Evolutionary conservation across 2,329 filamentous ascomycete species (phyloP), one percentile per base, ranked within the genome.

Genomic region (Phyllosticta capitalensis): DNA sequence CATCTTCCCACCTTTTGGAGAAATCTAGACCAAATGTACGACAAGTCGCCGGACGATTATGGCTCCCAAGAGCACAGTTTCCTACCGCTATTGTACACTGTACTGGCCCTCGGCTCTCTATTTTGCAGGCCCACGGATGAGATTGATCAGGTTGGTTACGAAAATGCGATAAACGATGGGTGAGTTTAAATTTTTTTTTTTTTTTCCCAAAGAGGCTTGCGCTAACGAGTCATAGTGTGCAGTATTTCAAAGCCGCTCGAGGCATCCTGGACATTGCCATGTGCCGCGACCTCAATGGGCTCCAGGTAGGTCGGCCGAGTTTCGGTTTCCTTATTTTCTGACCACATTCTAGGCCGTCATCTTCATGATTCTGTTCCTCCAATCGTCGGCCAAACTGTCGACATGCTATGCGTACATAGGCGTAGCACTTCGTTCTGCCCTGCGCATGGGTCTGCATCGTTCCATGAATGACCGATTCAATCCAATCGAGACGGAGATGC

Each of bases 1-100:
- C 91, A 96, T 68, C 79, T 88, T 55, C 92, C 92, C 0, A 84
- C 84, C 0, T 96, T 96, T 69, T 90, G 88, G 74, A 81, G 83
- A 61, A 85, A 83, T 66, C 81, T 96, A 63, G 86, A 96, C 64
- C 81, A 81, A 58, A 80, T 96, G 48, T 96, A 95, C 72, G 83
- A 87, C 64, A 84, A 79, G 21, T 78, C 87, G 1, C 63, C 70
- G 12, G 77, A 79, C 20, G 69, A 75, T 50, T 78, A 76, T 63
- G 72, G 69, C 17, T 73, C 75, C 60, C 69, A 74, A 12, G 78
- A 80, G 51, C 73, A 77, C 55, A 73, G 66, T 24, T 80, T 79
- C 59, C 65, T 80, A 38, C 77, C 78, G 14, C 65, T 80, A 19
- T 67, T 79, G 19, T 79, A 79, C 64, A 74, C 75, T 38, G 75